Conservation (phyloP, 345 rosid genomes). For the Dipteronia sinensis region DNA sequence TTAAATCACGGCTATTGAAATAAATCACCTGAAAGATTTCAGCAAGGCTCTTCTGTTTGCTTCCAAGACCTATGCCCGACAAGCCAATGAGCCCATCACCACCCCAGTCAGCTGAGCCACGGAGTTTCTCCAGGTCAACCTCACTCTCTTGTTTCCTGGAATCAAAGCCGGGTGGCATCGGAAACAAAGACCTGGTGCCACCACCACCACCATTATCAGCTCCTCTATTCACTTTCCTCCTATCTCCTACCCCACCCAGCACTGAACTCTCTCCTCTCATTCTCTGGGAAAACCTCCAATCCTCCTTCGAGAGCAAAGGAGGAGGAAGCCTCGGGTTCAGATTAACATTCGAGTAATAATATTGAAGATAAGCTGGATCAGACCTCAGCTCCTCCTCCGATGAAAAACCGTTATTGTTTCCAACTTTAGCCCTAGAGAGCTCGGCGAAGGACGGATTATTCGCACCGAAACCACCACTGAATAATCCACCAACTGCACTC, state of each 20-base stretch:
- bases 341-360: slow-evolving; percentile 76
- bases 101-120: slow-evolving; percentile 67
- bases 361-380: slow-evolving; percentile 69
- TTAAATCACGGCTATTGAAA: not conserved
- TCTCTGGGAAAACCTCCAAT: slow-evolving; percentile 82
- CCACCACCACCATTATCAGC: slow-evolving; percentile 40
- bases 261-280: slow-evolving; percentile 57
- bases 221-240: slow-evolving; percentile 52
- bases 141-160: slow-evolving; percentile 59
- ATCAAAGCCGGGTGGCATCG: slow-evolving; percentile 80
- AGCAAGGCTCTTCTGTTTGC: slow-evolving; percentile 76
- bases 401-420: slow-evolving; percentile 36
- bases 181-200: slow-evolving; percentile 57
- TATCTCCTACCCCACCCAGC: slow-evolving; percentile 79
- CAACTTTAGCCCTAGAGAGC: slow-evolving; percentile 45
- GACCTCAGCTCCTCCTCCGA: slow-evolving; percentile 79
- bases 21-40: slow-evolving; percentile 79
- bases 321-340: slow-evolving; percentile 94
- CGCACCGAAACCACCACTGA: slow-evolving; percentile 38
- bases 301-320: slow-evolving; percentile 84
- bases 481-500: slow-evolving; percentile 62
- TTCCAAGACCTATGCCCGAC: slow-evolving; percentile 64
- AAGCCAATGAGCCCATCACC: slow-evolving; percentile 80
- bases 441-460: slow-evolving; percentile 35
- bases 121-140: slow-evolving; percentile 41